These are phyloP conservation scores for Nidularia sp. DNA, from an alignment of 768 basidiomycete genomes.

Conservation along the genomic window DNA sequence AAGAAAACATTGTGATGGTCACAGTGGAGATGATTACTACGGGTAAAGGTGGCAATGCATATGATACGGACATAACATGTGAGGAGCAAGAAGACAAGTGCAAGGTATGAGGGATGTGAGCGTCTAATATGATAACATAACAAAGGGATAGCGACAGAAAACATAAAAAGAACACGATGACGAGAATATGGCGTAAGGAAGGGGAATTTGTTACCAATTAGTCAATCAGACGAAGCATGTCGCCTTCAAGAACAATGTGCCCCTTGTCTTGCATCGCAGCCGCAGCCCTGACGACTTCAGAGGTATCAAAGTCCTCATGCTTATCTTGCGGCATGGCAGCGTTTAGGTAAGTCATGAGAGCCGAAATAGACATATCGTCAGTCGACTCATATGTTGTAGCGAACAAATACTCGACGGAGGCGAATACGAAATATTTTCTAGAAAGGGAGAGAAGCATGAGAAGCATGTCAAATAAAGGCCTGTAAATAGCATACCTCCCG, in stretches of 20 bases:
- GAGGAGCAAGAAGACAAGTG: too few species aligned
- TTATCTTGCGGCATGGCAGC: slow-evolving; percentile 75
- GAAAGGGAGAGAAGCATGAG: neutral
- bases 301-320: slow-evolving; percentile 78
- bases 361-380: slow-evolving; percentile 69
- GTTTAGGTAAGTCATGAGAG: slow-evolving; percentile 69
- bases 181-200: neutral
- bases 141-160: neutral
- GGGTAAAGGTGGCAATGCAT: too few species aligned
- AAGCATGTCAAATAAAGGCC: slow-evolving; percentile 1
- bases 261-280: slow-evolving; percentile 43
- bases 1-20: too few species aligned
- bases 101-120: too few species aligned
- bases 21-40: too few species aligned
- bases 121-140: too few species aligned
- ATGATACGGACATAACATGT: too few species aligned
- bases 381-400: slow-evolving; percentile 58
- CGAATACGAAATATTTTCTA: slow-evolving; percentile 57
- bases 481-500: slow-evolving; percentile 47
- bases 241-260: slow-evolving; percentile 47
- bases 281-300: slow-evolving; percentile 57
- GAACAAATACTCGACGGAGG: slow-evolving; percentile 63
- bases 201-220: slow-evolving; percentile 5
- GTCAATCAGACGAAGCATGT: slow-evolving; percentile 30
- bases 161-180: neutral